These are phyloP conservation scores for Metschnikowia lachancei DNA, from an alignment of 805 yeast species.

Conservation along the genomic window DNA sequence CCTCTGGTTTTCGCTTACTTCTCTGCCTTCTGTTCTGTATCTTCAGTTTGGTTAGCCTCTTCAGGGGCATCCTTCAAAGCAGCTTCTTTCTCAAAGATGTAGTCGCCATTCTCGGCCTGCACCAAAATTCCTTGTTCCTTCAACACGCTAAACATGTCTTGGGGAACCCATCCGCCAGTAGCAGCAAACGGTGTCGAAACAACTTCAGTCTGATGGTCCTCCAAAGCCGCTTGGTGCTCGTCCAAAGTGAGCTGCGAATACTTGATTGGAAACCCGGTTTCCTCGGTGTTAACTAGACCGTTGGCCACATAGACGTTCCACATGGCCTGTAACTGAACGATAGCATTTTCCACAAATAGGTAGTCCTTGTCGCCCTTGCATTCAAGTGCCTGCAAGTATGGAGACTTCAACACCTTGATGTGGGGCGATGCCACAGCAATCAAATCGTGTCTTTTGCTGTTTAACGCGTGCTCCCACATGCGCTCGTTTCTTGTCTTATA, in stretches of 20 bases:
- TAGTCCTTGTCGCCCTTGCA: conserved; percentile 57
- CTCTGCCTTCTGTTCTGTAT: not conserved
- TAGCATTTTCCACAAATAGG: conserved; percentile 61
- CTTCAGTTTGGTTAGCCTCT: not conserved
- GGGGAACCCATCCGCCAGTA: conserved; percentile 95
- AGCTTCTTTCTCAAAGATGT: conserved; percentile 30
- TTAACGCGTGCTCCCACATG: conserved; percentile 78
- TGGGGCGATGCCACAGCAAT: conserved; percentile 85
- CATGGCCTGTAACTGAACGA: conserved; percentile 62
- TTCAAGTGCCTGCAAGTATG: conserved; percentile 60
- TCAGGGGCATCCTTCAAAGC: conserved; percentile 23
- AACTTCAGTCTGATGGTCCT: conserved; percentile 64
- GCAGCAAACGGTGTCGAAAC: conserved; percentile 79
- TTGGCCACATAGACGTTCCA: conserved; percentile 67
- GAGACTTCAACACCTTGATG: conserved; percentile 64
- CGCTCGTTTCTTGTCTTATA: conserved; percentile 89
- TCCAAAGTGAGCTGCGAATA: conserved; percentile 59
- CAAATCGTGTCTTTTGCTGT: conserved; percentile 59
- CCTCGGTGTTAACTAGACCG: conserved; percentile 48
- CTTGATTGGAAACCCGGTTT: conserved; percentile 53
- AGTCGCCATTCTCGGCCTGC: conserved; percentile 49
- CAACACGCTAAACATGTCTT: conserved; percentile 78
- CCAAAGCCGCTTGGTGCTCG: conserved; percentile 54
- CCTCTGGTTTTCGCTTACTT: not conserved
- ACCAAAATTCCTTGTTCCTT: conserved; percentile 64